Percentiles rank a stretch among this genome's conserved stretches.
phyloP scores from a whole-genome alignment of 345 rosid genomes.

The Anacardium occidentale region DNA sequence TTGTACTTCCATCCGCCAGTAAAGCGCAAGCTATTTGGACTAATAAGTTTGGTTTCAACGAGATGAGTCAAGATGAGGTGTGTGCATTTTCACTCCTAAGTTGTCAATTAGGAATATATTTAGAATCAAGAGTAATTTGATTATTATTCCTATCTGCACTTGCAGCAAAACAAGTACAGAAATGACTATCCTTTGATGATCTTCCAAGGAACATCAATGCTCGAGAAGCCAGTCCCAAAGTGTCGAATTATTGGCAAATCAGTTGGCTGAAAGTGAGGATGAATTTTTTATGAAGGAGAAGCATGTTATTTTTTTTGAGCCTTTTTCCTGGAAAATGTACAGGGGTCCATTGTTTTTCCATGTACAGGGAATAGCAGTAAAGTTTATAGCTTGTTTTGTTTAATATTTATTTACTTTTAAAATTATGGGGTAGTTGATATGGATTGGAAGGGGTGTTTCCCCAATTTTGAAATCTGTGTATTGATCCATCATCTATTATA shows the following conservation, averaged over 20 bases:
- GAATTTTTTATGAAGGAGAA: conserved; percentile 14
- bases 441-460: neutral
- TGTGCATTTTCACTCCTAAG: neutral
- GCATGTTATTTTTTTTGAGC: conserved; percentile 7
- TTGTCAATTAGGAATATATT: neutral
- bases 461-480: conserved; percentile 11
- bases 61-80: conserved; percentile 66
- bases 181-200: conserved; percentile 67
- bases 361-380: conserved; percentile 26
- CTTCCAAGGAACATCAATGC: conserved; percentile 81
- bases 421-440: neutral
- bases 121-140: neutral
- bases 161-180: conserved; percentile 48
- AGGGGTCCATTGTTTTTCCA: neutral
- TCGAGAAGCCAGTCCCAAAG: conserved; percentile 62
- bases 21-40: conserved; percentile 94
- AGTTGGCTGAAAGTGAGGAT: conserved; percentile 9
- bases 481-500: neutral
- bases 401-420: neutral
- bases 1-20: conserved; percentile 85
- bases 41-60: conserved; percentile 69
- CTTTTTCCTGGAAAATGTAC: conserved; percentile 23
- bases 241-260: conserved; percentile 31
- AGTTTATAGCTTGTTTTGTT: neutral
- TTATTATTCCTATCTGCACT: neutral